phyloP scores from a whole-genome alignment of 2,329 filamentous ascomycete genomes.

The Microsporum audouinii region DNA sequence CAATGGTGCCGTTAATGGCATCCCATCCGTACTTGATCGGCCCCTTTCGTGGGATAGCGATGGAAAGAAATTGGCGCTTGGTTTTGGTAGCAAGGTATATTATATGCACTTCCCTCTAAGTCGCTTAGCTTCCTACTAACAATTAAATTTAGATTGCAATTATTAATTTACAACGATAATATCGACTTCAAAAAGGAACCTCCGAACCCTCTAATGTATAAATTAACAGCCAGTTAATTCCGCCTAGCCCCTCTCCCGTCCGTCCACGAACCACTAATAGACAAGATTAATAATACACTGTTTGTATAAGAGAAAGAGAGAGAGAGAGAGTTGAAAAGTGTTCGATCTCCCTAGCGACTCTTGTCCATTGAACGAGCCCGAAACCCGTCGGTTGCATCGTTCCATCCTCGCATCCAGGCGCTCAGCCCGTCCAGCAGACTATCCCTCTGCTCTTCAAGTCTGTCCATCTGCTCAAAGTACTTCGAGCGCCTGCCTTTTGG shows the following conservation, averaged over 20 bases:
- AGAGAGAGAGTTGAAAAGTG: neutral
- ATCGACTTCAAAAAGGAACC: neutral
- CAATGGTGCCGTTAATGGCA: conserved; percentile 18
- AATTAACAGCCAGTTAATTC: neutral
- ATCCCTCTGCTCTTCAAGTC: conserved; percentile 18
- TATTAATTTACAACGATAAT: conserved; percentile 31
- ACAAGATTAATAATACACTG: neutral
- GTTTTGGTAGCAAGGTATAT: conserved; percentile 39
- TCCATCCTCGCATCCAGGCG: conserved; percentile 35
- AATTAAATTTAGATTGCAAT: conserved; percentile 18
- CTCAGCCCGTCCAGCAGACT: conserved; percentile 29
- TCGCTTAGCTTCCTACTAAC: neutral
- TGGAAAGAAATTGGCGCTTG: conserved; percentile 43
- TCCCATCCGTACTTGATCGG: conserved; percentile 29
- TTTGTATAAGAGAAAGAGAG: neutral
- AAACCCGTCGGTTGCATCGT: conserved; percentile 33
- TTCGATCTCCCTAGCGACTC: conserved; percentile 18
- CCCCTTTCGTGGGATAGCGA: conserved; percentile 43
- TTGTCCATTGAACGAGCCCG: conserved; percentile 42
- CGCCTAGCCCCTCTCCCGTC: neutral
- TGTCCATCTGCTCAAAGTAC: conserved; percentile 2
- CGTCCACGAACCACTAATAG: neutral
- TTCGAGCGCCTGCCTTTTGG: neutral
- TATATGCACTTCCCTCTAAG: neutral
- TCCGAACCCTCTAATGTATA: neutral